phyloP scores from a whole-genome alignment of 2,329 filamentous ascomycete species.

The Penicillium brasilianum region DNA sequence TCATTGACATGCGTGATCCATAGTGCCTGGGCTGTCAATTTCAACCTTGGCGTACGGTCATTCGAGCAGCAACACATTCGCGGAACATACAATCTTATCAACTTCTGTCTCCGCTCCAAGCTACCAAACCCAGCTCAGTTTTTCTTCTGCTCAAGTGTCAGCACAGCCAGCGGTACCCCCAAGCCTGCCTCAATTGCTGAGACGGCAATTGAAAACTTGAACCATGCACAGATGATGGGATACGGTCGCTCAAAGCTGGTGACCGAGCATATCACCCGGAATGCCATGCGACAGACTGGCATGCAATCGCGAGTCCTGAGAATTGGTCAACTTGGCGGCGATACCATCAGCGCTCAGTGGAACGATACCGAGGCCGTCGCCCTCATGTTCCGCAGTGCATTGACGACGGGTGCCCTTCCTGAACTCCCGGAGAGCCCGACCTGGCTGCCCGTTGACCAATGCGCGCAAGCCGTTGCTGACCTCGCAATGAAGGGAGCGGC shows the following conservation, averaged over 20 bases:
- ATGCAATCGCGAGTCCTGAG: conserved; percentile 40
- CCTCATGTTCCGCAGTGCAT: conserved; percentile 56
- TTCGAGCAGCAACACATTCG: conserved; percentile 62
- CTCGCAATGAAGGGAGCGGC: conserved; percentile 37
- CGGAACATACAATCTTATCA: conserved; percentile 54
- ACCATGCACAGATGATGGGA: conserved; percentile 50
- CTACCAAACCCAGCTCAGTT: conserved; percentile 46
- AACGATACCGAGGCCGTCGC: conserved; percentile 52
- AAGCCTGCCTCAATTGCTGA: conserved; percentile 43
- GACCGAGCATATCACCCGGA: conserved; percentile 43
- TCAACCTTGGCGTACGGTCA: conserved; percentile 60
- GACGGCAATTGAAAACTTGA: conserved; percentile 38
- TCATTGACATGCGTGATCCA: conserved; percentile 63
- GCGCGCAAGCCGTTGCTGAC: conserved; percentile 40
- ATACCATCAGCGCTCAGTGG: conserved; percentile 34
- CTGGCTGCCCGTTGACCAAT: conserved; percentile 54
- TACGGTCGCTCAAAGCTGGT: conserved; percentile 50
- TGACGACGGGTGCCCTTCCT: conserved; percentile 53
- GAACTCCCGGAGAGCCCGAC: conserved; percentile 49
- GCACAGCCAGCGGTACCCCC: conserved; percentile 47
- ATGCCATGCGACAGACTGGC: conserved; percentile 33
- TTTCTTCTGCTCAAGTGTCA: conserved; percentile 59
- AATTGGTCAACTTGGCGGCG: conserved; percentile 45
- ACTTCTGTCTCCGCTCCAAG: conserved; percentile 44
- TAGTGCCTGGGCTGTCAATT: conserved; percentile 70